A percentile compares a stretch with the other conserved stretches of the same genome.
These are phyloP conservation scores for Pueraria montana DNA, from an alignment of 306 rosid genomes.

Conservation along the genomic window DNA sequence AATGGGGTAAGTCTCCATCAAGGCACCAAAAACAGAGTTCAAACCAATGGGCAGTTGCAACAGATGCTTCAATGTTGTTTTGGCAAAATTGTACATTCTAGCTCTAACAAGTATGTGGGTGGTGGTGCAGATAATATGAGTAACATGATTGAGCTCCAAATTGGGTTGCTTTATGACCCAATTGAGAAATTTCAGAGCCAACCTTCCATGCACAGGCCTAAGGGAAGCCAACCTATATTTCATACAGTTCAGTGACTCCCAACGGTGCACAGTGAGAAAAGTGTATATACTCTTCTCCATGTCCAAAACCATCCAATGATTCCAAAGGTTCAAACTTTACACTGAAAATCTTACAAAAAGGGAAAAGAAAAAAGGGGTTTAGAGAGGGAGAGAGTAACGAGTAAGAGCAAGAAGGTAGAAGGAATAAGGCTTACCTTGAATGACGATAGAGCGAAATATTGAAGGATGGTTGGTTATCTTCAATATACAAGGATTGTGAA, in stretches of 20 bases:
- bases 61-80: slow-evolving; percentile 61
- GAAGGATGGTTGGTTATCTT: not conserved
- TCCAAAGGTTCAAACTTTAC: slow-evolving; percentile 28
- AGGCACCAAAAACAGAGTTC: slow-evolving; percentile 61
- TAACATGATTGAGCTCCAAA: slow-evolving; percentile 71
- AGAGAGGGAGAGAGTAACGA: not conserved
- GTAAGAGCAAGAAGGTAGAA: not conserved
- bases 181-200: slow-evolving; percentile 77
- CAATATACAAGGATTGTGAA: not conserved
- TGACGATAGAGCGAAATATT: not conserved
- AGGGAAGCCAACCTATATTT: slow-evolving; percentile 71
- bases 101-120: slow-evolving; percentile 81
- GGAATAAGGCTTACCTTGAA: slow-evolving; percentile 9
- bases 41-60: slow-evolving; percentile 59
- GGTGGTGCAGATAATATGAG: slow-evolving; percentile 68
- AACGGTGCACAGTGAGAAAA: slow-evolving; percentile 74
- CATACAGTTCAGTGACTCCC: slow-evolving; percentile 86
- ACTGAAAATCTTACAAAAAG: slow-evolving; percentile 39
- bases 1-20: slow-evolving; percentile 78
- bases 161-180: slow-evolving; percentile 75
- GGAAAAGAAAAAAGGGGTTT: not conserved
- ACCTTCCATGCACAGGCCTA: slow-evolving; percentile 84
- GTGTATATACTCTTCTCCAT: slow-evolving; percentile 82
- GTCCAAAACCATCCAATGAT: slow-evolving; percentile 40
- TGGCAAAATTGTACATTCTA: slow-evolving; percentile 75